phyloP scores from a whole-genome alignment of 768 basidiomycete genomes.

The Daedaleopsis nitida region DNA sequence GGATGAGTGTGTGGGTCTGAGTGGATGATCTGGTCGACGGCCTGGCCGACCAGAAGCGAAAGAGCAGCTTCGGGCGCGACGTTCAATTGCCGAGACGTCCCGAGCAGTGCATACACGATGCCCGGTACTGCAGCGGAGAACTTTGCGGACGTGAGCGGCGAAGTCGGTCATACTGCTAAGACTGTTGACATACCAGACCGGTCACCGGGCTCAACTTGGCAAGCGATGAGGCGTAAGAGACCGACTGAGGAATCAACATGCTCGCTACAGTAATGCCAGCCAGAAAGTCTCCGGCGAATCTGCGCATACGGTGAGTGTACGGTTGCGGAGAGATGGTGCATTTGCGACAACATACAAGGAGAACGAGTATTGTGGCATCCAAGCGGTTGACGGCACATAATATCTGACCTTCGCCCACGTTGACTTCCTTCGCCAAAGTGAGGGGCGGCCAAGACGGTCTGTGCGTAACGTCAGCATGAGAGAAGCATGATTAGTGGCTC shows the following conservation, averaged over 20 bases:
- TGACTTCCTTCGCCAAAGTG: conserved; percentile 19
- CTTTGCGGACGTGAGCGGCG: conserved; percentile 36
- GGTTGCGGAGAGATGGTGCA: not conserved
- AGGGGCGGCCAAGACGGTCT: conserved; percentile 1
- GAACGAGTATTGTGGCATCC: conserved; percentile 78
- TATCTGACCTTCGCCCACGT: conserved; percentile 57
- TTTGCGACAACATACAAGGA: conserved; percentile 47
- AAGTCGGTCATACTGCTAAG: not conserved
- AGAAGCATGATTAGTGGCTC: not conserved
- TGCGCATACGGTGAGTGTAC: conserved; percentile 23
- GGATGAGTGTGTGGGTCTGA: conserved; percentile 30
- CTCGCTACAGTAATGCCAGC: conserved; percentile 86
- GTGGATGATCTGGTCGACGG: conserved; percentile 66
- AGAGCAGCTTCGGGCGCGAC: conserved; percentile 90
- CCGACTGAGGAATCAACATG: conserved; percentile 84
- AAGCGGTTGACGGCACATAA: conserved; percentile 75
- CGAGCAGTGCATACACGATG: conserved; percentile 88
- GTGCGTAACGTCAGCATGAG: not conserved
- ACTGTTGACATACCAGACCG: conserved; percentile 63
- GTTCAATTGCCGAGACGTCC: conserved; percentile 79
- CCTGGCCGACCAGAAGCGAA: conserved; percentile 85
- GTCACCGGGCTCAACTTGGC: conserved; percentile 84
- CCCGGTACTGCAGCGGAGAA: conserved; percentile 86
- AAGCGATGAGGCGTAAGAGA: conserved; percentile 89
- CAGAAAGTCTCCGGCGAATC: conserved; percentile 70